phyloP scores from a whole-genome alignment of 208 protist species.

The Crithidia brevicula region DNA sequence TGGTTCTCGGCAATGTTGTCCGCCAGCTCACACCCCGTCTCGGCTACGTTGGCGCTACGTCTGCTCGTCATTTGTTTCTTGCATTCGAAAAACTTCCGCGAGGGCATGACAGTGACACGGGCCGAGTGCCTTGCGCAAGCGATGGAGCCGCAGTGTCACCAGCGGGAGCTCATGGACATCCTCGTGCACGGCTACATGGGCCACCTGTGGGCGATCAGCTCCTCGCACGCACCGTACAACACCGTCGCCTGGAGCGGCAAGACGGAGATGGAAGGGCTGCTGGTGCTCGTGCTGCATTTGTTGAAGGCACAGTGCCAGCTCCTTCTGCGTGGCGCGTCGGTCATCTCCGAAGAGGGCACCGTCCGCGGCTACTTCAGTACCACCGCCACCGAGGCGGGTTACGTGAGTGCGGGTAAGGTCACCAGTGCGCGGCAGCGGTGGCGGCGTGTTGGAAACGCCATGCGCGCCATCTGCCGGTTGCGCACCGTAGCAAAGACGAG shows the following conservation, averaged over 20 bases:
- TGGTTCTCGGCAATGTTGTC: constrained; percentile 63
- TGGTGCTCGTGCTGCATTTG: constrained; percentile 34
- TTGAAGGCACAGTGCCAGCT: constrained; percentile 38
- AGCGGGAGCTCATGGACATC: constrained; percentile 53
- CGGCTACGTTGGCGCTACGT: constrained; percentile 50
- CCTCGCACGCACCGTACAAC: constrained; percentile 22
- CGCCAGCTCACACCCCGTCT: constrained; percentile 48
- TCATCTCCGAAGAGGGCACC: constrained; percentile 27
- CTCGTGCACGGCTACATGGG: constrained; percentile 56
- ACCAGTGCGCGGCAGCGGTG: constrained; percentile 10
- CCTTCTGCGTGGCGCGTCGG: constrained; percentile 25
- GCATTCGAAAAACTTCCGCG: constrained; percentile 41
- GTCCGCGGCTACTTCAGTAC: constrained; percentile 37
- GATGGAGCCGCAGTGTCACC: constrained; percentile 53
- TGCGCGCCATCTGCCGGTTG: constrained; percentile 19
- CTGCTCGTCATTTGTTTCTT: constrained; percentile 65
- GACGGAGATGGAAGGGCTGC: constrained; percentile 34
- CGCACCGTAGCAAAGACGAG: neutral
- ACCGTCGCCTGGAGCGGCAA: constrained; percentile 28
- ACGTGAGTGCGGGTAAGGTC: neutral
- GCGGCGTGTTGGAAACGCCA: constrained; percentile 18
- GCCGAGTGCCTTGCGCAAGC: constrained; percentile 35
- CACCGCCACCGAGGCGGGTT: constrained; percentile 6
- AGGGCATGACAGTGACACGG: constrained; percentile 20
- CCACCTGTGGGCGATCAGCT: constrained; percentile 31